Percentiles rank a stretch among this genome's conserved stretches.
These are phyloP conservation scores for Nemania abortiva DNA, from an alignment of 2,329 filamentous ascomycete species.

Conservation along the genomic window DNA sequence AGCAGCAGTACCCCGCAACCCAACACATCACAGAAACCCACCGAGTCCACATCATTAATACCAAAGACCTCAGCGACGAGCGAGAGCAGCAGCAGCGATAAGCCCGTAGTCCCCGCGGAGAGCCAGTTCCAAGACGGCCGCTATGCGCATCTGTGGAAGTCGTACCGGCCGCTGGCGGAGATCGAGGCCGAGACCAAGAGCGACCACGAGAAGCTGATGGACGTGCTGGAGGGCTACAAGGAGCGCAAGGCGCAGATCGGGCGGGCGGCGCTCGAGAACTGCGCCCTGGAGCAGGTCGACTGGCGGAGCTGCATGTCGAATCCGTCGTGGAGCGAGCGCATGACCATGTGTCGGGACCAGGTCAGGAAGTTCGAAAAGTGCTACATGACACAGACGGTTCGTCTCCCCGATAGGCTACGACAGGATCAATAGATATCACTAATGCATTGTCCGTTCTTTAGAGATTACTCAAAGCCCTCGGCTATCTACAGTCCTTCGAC, in stretches of 20 bases:
- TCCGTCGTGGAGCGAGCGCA: constrained; percentile 74
- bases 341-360: constrained; percentile 85
- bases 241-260: constrained; percentile 83
- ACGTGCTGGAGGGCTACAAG: constrained; percentile 87
- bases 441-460: constrained; percentile 50
- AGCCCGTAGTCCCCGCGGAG: constrained; percentile 58
- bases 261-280: constrained; percentile 90
- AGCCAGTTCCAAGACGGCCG: constrained; percentile 71
- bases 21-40: constrained; percentile 6
- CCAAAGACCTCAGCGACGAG: not conserved
- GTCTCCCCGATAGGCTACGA: constrained; percentile 42
- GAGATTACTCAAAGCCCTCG: constrained; percentile 90
- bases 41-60: constrained; percentile 7
- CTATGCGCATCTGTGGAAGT: constrained; percentile 91
- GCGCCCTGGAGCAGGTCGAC: constrained; percentile 85
- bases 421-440: not conserved
- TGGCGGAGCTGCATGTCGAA: constrained; percentile 84
- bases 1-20: constrained; percentile 41
- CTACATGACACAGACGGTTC: constrained; percentile 86
- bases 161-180: constrained; percentile 79
- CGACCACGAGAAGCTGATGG: constrained; percentile 82
- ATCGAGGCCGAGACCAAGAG: constrained; percentile 77
- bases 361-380: constrained; percentile 85
- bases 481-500: constrained; percentile 79
- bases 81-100: constrained; percentile 26